Evolutionary conservation across 495 filamentous ascomycete genomes (phyloP).

Genomic region (Podospora didyma): DNA sequence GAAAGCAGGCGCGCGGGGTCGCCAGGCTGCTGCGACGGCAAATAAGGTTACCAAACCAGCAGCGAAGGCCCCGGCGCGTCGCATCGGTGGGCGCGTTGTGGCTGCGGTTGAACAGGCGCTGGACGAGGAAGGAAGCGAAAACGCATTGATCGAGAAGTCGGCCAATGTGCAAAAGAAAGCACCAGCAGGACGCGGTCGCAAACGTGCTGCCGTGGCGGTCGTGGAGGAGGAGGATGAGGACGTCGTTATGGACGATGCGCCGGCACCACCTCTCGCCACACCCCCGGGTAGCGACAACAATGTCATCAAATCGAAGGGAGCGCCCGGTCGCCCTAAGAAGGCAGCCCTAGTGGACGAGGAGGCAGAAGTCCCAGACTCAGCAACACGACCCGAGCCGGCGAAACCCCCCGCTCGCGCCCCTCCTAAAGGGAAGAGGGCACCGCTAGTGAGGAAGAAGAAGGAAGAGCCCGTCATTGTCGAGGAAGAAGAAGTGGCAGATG

Average conservation of each 20-base stretch:
- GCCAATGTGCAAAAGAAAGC: conserved; percentile 35
- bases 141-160: conserved; percentile 47
- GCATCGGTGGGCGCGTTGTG: conserved; percentile 20
- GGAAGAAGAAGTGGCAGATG: conserved; percentile 9
- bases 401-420: conserved; percentile 15
- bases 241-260: conserved; percentile 30
- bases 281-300: conserved; percentile 7
- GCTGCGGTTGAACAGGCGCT: conserved; percentile 31
- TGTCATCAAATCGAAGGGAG: conserved; percentile 25
- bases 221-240: conserved; percentile 40
- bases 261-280: conserved; percentile 9
- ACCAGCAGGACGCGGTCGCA: conserved; percentile 21
- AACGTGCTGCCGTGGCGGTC: conserved; percentile 29
- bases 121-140: conserved; percentile 3
- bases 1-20: conserved; percentile 28
- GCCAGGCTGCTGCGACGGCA: conserved; percentile 14
- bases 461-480: conserved; percentile 11
- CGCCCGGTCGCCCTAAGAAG: conserved; percentile 32
- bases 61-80: conserved; percentile 25
- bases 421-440: not conserved
- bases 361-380: conserved; percentile 8
- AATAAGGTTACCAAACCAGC: conserved; percentile 37
- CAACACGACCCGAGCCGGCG: conserved; percentile 2
- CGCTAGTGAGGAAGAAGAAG: conserved; percentile 16
- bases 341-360: not conserved